Base-by-base conservation (phyloP, 495 filamentous ascomycete species). In the Rhizodiscina lignyota region DNA sequence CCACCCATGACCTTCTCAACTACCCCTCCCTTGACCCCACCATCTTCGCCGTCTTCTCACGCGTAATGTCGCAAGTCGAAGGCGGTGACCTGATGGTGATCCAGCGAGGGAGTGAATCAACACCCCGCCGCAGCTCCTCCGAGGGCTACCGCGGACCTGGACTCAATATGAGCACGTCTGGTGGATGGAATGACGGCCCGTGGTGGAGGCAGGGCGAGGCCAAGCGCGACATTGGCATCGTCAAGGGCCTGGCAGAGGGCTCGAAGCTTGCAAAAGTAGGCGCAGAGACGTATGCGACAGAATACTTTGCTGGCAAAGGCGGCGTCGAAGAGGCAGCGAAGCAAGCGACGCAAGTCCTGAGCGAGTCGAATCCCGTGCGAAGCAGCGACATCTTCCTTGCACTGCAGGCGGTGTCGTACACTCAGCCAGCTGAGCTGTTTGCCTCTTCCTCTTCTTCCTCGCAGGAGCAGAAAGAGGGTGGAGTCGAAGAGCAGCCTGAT, bases 51-150 rank as follows among this genome's bases (percentile, higher is more conserved):
- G 84, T 89, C 44, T 99, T 99, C 63, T 84, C 81, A 36, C 77
- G 85, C 34, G 87, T 99, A 30, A 99, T 99, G 89, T 66, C 86
- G 21, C 89, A 99, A 58, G 89, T 99, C 36, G 89, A 99, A 58
- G 89, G 89, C 37, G 89, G 89, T 17, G 89, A 96, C 51, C 71
- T 99, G n/a, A 63, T 96, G 23, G 91, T 99, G 39, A 75, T 96
- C 48, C 89, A 96, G 59, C 75, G 84, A 1, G 89, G 89, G 2
- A 80, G 82, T 40, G 83, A 91, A 52, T 84, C 77, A 18, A 70
- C 75, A 4, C 74, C 74, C 6, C 67, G 69, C 19, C 79, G 74
- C 5, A 66, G 70, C 11, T 60, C 69, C 4, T 66, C 72, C 29
- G 62, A 64, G 20, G 68, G 62, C 18, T 82, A 76, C 39, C 64